Evolutionary conservation across 2,329 filamentous ascomycete genomes (phyloP), one percentile per base, ranked within the genome.

Genomic region (Xylaria arbuscula): DNA sequence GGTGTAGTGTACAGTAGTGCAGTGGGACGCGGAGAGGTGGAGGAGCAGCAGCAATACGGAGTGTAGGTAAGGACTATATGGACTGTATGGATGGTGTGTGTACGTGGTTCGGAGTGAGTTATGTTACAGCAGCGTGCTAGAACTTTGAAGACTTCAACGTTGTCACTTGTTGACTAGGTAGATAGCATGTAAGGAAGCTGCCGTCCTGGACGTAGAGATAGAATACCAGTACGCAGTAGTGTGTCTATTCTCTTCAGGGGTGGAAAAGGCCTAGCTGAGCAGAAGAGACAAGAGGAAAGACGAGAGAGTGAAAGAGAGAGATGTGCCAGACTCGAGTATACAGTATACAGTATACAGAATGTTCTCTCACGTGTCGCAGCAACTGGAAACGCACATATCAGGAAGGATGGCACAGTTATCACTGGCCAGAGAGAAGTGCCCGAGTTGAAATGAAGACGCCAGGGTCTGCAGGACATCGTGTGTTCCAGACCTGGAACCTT

Each of bases 401-500:
- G 28, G 51, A 57, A 28, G 22, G 54, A 56, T 56, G 54, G 22
- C 38, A 57, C 55, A 45, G 55, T 57, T 45, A 57, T 57, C 38
- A 57, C 51, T 34, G 38, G 40, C 15, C 51, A 32, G 40, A 17
- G 50, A 61, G 40, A 67, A 47, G 58, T 32, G 61, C 56, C 60
- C 60, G 47, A 64, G 48, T 68, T 48, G 55, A 70, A 70, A 70
- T 68, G 62, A 68, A 63, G 62, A 58, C 28, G 66, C 68, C 60
- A 63, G 66, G 68, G 65, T 68, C 61, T 61, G 65, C 68, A 68
- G 68, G 66, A 68, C 62, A 66, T 66, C 45, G 60, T 40, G 62
- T 59, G 68, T 70, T 70, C 68, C 68, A 70, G 68, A 63, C 68
- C 68, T 58, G 48, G 40, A 51, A 68, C 68, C 48, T 65, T 38